Conservation (phyloP, 1,139 yeast species). For the Diutina siamensis region DNA sequence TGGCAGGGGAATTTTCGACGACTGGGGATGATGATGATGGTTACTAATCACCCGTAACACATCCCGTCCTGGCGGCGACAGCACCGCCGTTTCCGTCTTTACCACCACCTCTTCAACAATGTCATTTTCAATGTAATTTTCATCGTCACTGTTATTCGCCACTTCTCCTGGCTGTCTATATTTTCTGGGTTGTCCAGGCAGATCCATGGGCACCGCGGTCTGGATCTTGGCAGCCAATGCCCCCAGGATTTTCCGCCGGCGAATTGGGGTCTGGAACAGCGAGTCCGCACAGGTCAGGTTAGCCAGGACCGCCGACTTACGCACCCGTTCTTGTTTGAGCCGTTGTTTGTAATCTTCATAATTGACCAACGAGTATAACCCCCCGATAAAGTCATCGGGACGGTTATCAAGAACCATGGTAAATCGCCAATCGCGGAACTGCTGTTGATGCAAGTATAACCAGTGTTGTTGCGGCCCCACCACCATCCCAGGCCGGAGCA, state of each 20-base stretch:
- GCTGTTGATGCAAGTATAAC: slow-evolving; percentile 91
- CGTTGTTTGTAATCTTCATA: slow-evolving; percentile 41
- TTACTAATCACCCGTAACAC: slow-evolving; percentile 25
- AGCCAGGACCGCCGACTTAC: not conserved
- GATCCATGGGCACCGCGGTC: slow-evolving; percentile 76
- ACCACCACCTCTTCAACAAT: slow-evolving; percentile 13
- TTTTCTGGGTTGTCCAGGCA: slow-evolving; percentile 97
- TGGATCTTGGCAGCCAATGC: slow-evolving; percentile 58
- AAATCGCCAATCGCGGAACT: slow-evolving; percentile 90
- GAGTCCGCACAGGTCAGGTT: slow-evolving; percentile 17
- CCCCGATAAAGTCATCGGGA: slow-evolving; percentile 68
- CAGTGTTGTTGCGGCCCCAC: slow-evolving; percentile 99
- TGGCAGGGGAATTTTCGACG: slow-evolving; percentile 38
- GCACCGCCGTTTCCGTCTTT: slow-evolving; percentile 24
- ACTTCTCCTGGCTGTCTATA: slow-evolving; percentile 17
- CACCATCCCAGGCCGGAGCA: slow-evolving; percentile 97
- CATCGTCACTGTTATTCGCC: slow-evolving; percentile 12
- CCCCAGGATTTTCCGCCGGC: slow-evolving; percentile 61
- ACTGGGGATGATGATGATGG: slow-evolving; percentile 19
- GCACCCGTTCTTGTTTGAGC: slow-evolving; percentile 6
- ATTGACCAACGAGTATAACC: slow-evolving; percentile 59
- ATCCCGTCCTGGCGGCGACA: slow-evolving; percentile 32
- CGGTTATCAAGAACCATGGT: slow-evolving; percentile 74
- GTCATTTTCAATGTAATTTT: slow-evolving; percentile 15
- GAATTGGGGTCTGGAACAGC: slow-evolving; percentile 57